phyloP scores from a whole-genome alignment of 2,329 filamentous ascomycete genomes.

The Daldinia sp. region DNA sequence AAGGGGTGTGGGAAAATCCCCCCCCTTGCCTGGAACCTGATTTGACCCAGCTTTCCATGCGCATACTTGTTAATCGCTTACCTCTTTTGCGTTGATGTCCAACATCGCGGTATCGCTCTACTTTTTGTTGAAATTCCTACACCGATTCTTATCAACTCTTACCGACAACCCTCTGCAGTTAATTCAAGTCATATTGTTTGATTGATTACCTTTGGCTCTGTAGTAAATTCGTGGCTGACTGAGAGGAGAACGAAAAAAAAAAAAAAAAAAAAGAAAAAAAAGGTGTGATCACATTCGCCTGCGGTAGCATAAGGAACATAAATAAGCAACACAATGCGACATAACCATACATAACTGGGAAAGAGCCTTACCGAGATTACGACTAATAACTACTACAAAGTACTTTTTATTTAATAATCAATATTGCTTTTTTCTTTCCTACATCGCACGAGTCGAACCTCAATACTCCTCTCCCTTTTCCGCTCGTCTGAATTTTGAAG shows the following conservation, averaged over 20 bases:
- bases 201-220: no score
- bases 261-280: background rate
- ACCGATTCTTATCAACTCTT: slow-evolving; percentile 14
- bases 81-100: slow-evolving; percentile 26
- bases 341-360: slow-evolving; percentile 2
- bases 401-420: slow-evolving; percentile 17
- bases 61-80: slow-evolving; percentile 18
- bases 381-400: slow-evolving; percentile 13
- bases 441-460: slow-evolving; percentile 12
- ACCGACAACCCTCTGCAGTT: no score
- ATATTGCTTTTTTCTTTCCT: slow-evolving; percentile 12
- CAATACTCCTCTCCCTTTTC: slow-evolving; percentile 5
- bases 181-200: background rate
- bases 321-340: slow-evolving; percentile 9
- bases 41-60: background rate
- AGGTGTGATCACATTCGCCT: slow-evolving; percentile 3
- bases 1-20: slow-evolving; percentile 33
- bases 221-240: background rate
- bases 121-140: background rate
- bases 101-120: slow-evolving; percentile 12
- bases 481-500: background rate
- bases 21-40: background rate
- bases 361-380: slow-evolving; percentile 19
- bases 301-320: background rate
- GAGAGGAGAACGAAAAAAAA: background rate